A percentile compares a stretch with the other conserved stretches of the same genome.
These are phyloP conservation scores for Parathielavia appendiculata DNA, from an alignment of 495 filamentous ascomycete genomes.

Conservation along the genomic window DNA sequence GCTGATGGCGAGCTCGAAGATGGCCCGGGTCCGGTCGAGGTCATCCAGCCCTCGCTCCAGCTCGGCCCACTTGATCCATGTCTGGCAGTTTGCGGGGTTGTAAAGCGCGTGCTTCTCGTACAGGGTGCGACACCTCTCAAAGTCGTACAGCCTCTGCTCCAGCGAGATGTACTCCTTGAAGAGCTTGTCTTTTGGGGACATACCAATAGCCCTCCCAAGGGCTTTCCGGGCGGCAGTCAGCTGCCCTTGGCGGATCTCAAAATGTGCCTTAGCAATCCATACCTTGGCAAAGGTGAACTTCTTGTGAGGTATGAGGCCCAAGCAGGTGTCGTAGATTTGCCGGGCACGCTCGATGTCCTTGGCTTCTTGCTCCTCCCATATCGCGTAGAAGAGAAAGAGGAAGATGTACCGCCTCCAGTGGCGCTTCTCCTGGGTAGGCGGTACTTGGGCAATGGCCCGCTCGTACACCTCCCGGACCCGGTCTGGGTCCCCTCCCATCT, in stretches of 20 bases:
- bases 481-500: slow-evolving; percentile 71
- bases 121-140: slow-evolving; percentile 78
- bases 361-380: slow-evolving; percentile 85
- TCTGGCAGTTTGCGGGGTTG: slow-evolving; percentile 81
- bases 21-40: slow-evolving; percentile 76
- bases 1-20: slow-evolving; percentile 84
- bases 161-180: slow-evolving; percentile 91
- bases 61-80: slow-evolving; percentile 94
- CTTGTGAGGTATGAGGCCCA: slow-evolving; percentile 88
- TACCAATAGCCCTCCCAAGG: slow-evolving; percentile 82
- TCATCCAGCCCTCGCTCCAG: slow-evolving; percentile 88
- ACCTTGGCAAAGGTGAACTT: slow-evolving; percentile 97
- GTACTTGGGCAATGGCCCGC: slow-evolving; percentile 90
- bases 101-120: slow-evolving; percentile 92
- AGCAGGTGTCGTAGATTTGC: slow-evolving; percentile 84
- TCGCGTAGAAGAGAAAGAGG: slow-evolving; percentile 93
- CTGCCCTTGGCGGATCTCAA: slow-evolving; percentile 83
- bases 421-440: slow-evolving; percentile 91
- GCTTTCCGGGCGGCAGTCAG: slow-evolving; percentile 77
- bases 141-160: slow-evolving; percentile 88
- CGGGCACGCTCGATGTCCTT: slow-evolving; percentile 75
- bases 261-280: slow-evolving; percentile 89
- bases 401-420: slow-evolving; percentile 98
- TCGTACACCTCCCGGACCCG: slow-evolving; percentile 90
- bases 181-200: slow-evolving; percentile 92